Base-by-base conservation (phyloP, 169 alveolate genomes). In the Plasmodium cynomolgi region DNA sequence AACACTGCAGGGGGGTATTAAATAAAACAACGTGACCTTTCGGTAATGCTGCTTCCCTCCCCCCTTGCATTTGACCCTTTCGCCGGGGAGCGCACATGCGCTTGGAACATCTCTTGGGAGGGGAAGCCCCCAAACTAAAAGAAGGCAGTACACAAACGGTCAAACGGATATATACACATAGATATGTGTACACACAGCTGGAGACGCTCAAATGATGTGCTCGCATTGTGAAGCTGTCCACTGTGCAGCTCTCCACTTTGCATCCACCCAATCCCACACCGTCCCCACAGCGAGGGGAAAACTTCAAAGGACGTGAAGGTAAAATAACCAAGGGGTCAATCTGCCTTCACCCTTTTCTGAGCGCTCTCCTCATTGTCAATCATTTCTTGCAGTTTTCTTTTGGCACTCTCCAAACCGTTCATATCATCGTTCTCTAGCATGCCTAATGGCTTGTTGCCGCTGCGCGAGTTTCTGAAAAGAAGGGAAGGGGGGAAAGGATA, bases 361-460 rank as follows among this genome's bases (percentile, higher is more conserved):
- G 34, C n/a, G 34, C 8, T 44, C 56, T 79, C 88, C 83, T 88
- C 94, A 56, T 88, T 88, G 80, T 88, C 94, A 80, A 88, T 88
- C 20, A 88, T 88, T 33, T 88, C 94, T 58, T 80, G 62, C 50
- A 88, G 39, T 23, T 58, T 88, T 68, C 83, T 88, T 29, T 88
- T 88, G 62, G 94, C 58, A 62, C n/a, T 81, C 73, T 88, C 94
- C 54, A 88, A 41, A 41, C 39, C 93, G 31, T 41, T 20, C 81
- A 75, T 50, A 11, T n/a, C 44, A 5, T 83, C 20, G 15, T 26
- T 31, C 26, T 85, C 85, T 17, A 50, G 13, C 68, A 47, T 75
- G 15, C 62, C 93, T 39, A 50, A 13, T 29, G 41, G 81, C 68
- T 71, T 83, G 44, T 13, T 75, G 7, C 23, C 33, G 26, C 23